Evolutionary conservation across 345 rosid genomes (phyloP), one percentile per base, ranked within the genome.

Genomic region (Excoecaria agallocha): DNA sequence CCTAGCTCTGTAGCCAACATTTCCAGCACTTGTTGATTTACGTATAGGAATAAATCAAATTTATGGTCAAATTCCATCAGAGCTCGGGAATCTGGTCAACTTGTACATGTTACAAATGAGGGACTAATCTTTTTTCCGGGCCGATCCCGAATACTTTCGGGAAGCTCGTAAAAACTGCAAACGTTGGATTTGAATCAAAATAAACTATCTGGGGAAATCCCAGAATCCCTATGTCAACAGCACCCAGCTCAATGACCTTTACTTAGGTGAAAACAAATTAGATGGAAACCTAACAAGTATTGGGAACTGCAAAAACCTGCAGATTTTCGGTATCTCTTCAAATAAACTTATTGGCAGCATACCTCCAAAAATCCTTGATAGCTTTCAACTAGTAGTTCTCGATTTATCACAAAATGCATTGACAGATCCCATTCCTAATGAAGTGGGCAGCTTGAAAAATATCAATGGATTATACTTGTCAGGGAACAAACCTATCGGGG

Each of bases 171-270:
- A 66, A n/a, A 74, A 7, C 45, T 74, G 8, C 49, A 30, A 37
- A 13, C 0, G 0, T 43, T 66, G 15, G 9, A 3, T 15, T 19
- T 74, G 15, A 6, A 4, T 12, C 2, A 16, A 22, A 74, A 74
- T 52, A 13, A 19, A 3, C 54, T 74, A 9, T 66, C 71, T 0
- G 72, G 72, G 4, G 0, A 9, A 17, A 74, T 75, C 37, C 74
- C 79, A 38, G 5, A 54, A 15, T 69, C 79, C 15, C 8, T 75
- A 13, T 66, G 72, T 12, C n/a, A 66, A 74, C 37, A 19, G 66
- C 19, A 66, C 57, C 1, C 3, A 50, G 0, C 50, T 15, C 0
- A 15, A 10, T 0, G 4, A n/a, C n/a, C 61, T 76, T 0, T 15
- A 13, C 35, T 4, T 74, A 1, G 6, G 11, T 1, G 17, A 3